phyloP scores from a whole-genome alignment of 1,284 basidiomycete species.

The Boletus semigastroideus region DNA sequence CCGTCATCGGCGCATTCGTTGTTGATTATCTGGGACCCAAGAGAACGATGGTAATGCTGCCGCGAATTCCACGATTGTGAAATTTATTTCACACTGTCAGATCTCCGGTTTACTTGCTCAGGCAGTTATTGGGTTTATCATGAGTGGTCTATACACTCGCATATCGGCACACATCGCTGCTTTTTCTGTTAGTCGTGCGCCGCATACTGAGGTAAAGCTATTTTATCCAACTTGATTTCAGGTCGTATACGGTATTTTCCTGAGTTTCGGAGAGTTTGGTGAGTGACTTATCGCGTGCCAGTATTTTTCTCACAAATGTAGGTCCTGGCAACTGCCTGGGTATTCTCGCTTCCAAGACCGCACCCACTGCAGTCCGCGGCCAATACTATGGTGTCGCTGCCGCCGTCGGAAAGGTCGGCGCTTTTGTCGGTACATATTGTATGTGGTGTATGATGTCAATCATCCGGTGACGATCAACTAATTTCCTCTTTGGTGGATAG shows the following conservation, averaged over 20 bases:
- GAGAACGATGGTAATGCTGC: slow-evolving; percentile 61
- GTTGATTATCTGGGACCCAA: slow-evolving; percentile 77
- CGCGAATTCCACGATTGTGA: neutral
- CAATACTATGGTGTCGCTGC: slow-evolving; percentile 87
- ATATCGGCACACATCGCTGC: slow-evolving; percentile 68
- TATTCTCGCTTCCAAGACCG: slow-evolving; percentile 78
- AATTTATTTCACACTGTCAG: slow-evolving; percentile 33
- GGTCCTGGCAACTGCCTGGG: slow-evolving; percentile 81
- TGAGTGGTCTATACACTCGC: slow-evolving; percentile 74
- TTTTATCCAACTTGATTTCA: slow-evolving; percentile 20
- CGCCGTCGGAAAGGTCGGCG: slow-evolving; percentile 88
- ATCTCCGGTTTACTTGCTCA: slow-evolving; percentile 71
- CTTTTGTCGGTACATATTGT: slow-evolving; percentile 82
- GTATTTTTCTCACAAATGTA: slow-evolving; percentile 13
- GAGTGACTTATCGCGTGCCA: slow-evolving; percentile 2
- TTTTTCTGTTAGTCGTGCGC: slow-evolving; percentile 60
- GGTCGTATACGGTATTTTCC: slow-evolving; percentile 88
- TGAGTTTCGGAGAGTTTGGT: slow-evolving; percentile 82
- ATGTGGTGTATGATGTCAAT: slow-evolving; percentile 24
- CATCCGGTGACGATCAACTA: slow-evolving; percentile 4
- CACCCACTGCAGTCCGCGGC: slow-evolving; percentile 83
- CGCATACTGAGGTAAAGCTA: neutral
- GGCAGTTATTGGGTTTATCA: slow-evolving; percentile 77
- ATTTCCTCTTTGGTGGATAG: slow-evolving; percentile 34
- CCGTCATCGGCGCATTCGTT: slow-evolving; percentile 74